These are phyloP conservation scores for Diaporthe destruens DNA, from an alignment of 2,329 filamentous ascomycete genomes.

Conservation along the genomic window DNA sequence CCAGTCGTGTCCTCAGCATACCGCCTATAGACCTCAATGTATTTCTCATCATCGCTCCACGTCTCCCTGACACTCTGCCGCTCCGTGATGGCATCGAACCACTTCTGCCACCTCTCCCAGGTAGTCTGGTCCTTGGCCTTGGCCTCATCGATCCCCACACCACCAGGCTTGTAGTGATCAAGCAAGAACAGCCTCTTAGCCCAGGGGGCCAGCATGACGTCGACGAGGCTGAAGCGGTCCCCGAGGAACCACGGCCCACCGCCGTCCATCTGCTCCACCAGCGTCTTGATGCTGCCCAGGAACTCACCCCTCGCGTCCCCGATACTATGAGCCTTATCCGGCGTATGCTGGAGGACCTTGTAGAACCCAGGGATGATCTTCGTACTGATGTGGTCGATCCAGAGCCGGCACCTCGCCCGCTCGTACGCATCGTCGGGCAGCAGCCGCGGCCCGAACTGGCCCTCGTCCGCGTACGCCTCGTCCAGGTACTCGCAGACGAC, in stretches of 20 bases:
- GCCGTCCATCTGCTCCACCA: slow-evolving; percentile 70
- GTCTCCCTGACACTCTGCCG: slow-evolving; percentile 76
- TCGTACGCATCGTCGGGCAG: slow-evolving; percentile 73
- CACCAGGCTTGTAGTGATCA: slow-evolving; percentile 77
- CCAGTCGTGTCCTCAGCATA: slow-evolving; percentile 76
- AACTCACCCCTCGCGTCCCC: slow-evolving; percentile 70
- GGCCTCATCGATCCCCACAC: slow-evolving; percentile 58
- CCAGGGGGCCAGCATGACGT: slow-evolving; percentile 81
- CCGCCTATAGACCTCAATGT: slow-evolving; percentile 75
- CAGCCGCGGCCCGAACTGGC: slow-evolving; percentile 59
- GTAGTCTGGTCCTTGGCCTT: slow-evolving; percentile 65
- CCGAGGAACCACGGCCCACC: slow-evolving; percentile 77
- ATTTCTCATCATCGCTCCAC: slow-evolving; percentile 75
- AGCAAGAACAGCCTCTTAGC: slow-evolving; percentile 78
- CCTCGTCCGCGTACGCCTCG: slow-evolving; percentile 70
- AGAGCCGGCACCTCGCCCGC: slow-evolving; percentile 74
- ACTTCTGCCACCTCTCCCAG: slow-evolving; percentile 76
- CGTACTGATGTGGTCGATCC: slow-evolving; percentile 79
- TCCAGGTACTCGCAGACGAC: slow-evolving; percentile 83
- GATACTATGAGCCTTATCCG: slow-evolving; percentile 61
- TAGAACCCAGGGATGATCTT: slow-evolving; percentile 79
- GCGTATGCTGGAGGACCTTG: slow-evolving; percentile 68
- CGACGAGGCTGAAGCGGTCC: slow-evolving; percentile 72
- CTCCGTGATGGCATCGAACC: slow-evolving; percentile 69
- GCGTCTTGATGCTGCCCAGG: slow-evolving; percentile 67